Base-by-base conservation (phyloP, 1,139 yeast genomes). In the Blastobotrys petasosporus region DNA sequence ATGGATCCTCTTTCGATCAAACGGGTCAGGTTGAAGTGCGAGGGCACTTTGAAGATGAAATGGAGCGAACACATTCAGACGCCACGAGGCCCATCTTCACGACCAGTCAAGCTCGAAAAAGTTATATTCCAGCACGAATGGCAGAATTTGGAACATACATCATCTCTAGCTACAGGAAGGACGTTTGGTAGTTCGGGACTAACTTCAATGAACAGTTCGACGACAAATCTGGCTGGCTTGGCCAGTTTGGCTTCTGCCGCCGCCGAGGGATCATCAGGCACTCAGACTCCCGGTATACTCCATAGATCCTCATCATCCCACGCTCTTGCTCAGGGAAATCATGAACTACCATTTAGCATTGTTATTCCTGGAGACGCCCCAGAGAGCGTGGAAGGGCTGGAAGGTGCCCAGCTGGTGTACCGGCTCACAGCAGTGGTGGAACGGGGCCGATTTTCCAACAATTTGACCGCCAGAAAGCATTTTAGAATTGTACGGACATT, bases 301-400 rank as follows among this genome's bases (percentile, higher is more conserved):
- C 45, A 41, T 36, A 20, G 38, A 30, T 34, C 47, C n/a, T 45
- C 50, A n/a, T 30, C 37, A 23, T 32, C 42, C 17, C 48, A 33
- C 30, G 23, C 38, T 16, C 36, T 39, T 20, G 36, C 44, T 9
- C 42, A 74, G 52, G 98, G 98, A 0, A 87, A 86, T 62, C 88
- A 92, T 62, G 95, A 86, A 60, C 77, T 92, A 56, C 97, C 98
- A 0, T 92, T 92, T 61, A 82, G 84, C 52, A 77, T 94, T 1
- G 75, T 88, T 28, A 62, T 92, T 13, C 97, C 97, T 0, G 97
- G 97, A 0, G 75, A 79, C 34, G 73, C 85, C 47, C 82, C 88
- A 0, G 98, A 92, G 65, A 82, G 95, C 29, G 82, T 92, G 7
- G 97, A 90, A 62, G 97, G 97, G 2, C 71, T 88, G 42, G 90